These are phyloP conservation scores for Apiospora sp. DNA, from an alignment of 2,329 filamentous ascomycete genomes.

Conservation along the genomic window DNA sequence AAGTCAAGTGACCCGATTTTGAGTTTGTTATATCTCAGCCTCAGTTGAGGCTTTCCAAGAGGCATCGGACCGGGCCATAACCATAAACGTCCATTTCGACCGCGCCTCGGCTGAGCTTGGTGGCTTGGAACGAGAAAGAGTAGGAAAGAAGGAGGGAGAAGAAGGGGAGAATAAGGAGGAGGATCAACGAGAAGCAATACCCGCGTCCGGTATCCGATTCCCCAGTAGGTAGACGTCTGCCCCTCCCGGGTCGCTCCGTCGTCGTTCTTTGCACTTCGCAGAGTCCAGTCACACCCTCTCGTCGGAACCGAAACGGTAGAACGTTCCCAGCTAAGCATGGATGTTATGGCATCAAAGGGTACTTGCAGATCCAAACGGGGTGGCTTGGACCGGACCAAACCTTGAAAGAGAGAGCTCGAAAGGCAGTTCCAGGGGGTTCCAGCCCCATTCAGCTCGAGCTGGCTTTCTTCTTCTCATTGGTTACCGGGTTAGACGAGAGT, in stretches of 20 bases:
- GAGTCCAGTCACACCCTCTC: not conserved
- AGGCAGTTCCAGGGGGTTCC: not conserved
- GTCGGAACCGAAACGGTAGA: not conserved
- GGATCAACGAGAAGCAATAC: not conserved
- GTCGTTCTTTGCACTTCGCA: not conserved
- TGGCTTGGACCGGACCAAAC: conserved; percentile 13
- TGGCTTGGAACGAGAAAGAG: not conserved
- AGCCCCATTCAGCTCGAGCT: conserved; percentile 3
- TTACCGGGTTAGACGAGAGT: not conserved
- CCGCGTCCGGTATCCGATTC: not conserved
- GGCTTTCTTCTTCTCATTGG: not conserved
- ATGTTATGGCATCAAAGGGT: not conserved
- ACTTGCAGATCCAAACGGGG: conserved; percentile 10
- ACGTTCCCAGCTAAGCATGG: not conserved
- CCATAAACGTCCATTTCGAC: not conserved
- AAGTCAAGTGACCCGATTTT: not conserved
- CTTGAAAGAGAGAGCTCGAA: conserved; percentile 8
- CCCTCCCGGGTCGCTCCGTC: not conserved
- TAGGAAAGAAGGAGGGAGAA: not conserved
- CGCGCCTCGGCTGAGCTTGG: not conserved
- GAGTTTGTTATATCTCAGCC: not conserved
- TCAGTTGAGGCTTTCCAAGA: not conserved
- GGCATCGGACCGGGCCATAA: not conserved
- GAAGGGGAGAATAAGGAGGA: not conserved
- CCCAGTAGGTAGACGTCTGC: not conserved